A percentile compares a stretch with the other conserved stretches of the same genome.
Conservation (phyloP, 1,284 basidiomycete species). For the Nidula niveotomentosa region DNA sequence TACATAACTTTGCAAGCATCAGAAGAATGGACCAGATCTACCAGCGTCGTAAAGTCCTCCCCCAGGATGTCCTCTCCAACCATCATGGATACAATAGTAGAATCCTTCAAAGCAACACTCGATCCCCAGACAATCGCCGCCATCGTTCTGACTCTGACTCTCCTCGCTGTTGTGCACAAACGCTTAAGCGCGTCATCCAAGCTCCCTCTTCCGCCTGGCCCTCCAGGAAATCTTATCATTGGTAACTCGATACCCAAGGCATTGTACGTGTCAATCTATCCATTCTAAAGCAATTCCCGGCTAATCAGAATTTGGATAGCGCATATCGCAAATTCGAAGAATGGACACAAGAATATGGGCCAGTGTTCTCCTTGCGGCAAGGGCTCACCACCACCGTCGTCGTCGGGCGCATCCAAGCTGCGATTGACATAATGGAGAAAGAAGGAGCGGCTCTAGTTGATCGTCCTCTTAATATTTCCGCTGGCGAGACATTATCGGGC, state of each 20-base stretch:
- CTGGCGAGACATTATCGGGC: slow-evolving; percentile 45
- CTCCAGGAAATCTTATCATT: slow-evolving; percentile 31
- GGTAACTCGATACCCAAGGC: slow-evolving; percentile 32
- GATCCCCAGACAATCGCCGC: slow-evolving; percentile 25
- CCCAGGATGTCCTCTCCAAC: neutral
- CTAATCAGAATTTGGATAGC: slow-evolving; percentile 16
- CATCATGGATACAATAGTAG: neutral
- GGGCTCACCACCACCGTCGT: slow-evolving; percentile 35
- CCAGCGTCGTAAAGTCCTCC: neutral
- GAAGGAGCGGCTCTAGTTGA: slow-evolving; percentile 47
- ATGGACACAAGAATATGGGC: slow-evolving; percentile 45
- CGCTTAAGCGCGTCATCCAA: slow-evolving; percentile 12
- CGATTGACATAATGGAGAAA: slow-evolving; percentile 55
- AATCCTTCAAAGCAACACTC: neutral
- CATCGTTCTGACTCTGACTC: slow-evolving; percentile 20
- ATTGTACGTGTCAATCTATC: slow-evolving; percentile 25
- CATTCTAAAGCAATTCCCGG: neutral
- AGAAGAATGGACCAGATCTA: neutral
- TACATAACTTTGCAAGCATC: neutral
- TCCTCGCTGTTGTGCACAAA: slow-evolving; percentile 23
- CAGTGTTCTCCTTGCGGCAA: slow-evolving; percentile 40
- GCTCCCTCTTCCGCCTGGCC: slow-evolving; percentile 32
- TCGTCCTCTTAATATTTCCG: slow-evolving; percentile 46
- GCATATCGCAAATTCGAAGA: slow-evolving; percentile 45
- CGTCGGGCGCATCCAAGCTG: slow-evolving; percentile 43